Evolutionary conservation across 1,284 basidiomycete genomes (phyloP).

Genomic region (Inonotus obliquus): DNA sequence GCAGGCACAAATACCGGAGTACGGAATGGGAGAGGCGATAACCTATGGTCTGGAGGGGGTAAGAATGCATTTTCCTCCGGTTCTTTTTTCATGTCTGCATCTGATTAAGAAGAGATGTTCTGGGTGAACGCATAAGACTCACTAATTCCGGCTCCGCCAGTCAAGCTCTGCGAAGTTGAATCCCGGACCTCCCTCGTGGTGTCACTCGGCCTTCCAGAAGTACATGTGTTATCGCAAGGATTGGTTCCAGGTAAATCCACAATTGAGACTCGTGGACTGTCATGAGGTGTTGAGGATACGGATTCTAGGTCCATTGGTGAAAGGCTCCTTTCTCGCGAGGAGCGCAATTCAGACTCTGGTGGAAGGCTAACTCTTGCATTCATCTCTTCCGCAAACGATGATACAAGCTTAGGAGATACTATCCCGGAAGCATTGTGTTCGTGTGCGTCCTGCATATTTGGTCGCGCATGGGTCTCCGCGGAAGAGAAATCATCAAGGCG

Average conservation of each 20-base stretch:
- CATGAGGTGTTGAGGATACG: slow-evolving; percentile 4
- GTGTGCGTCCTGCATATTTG: background rate
- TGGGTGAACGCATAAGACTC: background rate
- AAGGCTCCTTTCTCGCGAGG: slow-evolving; percentile 6
- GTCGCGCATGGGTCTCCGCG: background rate
- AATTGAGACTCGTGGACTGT: slow-evolving; percentile 3
- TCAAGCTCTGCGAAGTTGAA: background rate
- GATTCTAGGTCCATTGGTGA: slow-evolving; percentile 18
- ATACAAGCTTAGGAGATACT: background rate
- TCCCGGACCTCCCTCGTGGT: background rate
- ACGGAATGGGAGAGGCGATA: background rate
- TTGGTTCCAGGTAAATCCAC: background rate
- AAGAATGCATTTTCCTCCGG: background rate
- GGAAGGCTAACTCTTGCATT: background rate
- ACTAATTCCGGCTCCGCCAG: background rate
- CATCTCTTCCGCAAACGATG: background rate
- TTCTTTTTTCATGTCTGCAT: background rate
- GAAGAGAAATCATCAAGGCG: background rate
- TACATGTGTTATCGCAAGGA: background rate
- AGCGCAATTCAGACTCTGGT: background rate
- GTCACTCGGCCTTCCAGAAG: background rate
- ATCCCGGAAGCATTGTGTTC: background rate
- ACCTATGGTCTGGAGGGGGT: background rate
- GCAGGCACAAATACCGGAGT: slow-evolving; percentile 4
- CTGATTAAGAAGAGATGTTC: background rate